Evolutionary conservation across 768 basidiomycete species (phyloP), one percentile per base, ranked within the genome.

Genomic region (Paxillus rubicundulus): DNA sequence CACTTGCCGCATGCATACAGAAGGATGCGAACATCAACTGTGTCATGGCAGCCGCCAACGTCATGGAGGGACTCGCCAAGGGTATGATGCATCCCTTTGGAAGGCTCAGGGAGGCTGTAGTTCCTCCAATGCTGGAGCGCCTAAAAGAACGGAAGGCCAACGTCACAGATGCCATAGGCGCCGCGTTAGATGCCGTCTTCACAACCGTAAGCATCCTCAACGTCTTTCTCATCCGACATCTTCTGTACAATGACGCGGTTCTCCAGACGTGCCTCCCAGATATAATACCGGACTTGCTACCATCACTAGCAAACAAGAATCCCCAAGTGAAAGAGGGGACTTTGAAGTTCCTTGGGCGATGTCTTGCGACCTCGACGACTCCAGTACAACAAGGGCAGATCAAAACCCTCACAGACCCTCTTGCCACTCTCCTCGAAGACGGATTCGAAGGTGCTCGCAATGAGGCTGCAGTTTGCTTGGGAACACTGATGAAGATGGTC

Each of bases 291-390:
- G 92, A 98, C 67, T 74, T 96, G 39, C 76, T 89, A 37, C 77
- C 84, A 3, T 81, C 86, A 0, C 73, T 96, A 16, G 84, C 84
- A 58, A 86, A 86, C 50, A 99, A 98, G 74, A 99, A 98, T 63
- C 97, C 97, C 1, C 94, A 97, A 70, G 90, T 97, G 28, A 96
- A 97, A 63, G 92, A 96, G 70, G 89, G 92, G 6, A 87, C 93
- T 0, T 73, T 96, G 58, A 90, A 90, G 62, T 97, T 96, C 62
- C 74, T 98, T 24, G 81, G 79, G 17, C 82, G 96, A 46, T 89
- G 82, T 62, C 80, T 99, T 43, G 74, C 83, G 2, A 78, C 78
- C 1, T 90, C 93, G 2, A 79, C 80, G 9, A 72, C 77, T 3
- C 83, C 93, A 1, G 81, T 97, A 10, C 79, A 80, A 38, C 80